A percentile compares a stretch with the other conserved stretches of the same genome.
phyloP scores from a whole-genome alignment of 345 rosid species.

The Citrus sp. region DNA sequence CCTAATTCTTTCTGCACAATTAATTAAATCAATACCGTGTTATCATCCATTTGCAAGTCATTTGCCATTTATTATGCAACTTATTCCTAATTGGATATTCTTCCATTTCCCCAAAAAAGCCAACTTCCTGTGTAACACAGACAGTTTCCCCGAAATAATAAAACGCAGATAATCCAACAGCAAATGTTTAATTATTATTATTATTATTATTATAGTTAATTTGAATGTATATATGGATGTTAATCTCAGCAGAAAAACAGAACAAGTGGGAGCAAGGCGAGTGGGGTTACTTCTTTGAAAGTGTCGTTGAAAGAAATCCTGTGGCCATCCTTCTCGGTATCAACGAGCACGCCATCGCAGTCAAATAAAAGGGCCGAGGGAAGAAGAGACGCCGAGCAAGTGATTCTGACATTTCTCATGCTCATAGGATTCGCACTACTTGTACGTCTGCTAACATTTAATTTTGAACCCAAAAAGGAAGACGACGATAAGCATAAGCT shows the following conservation, averaged over 20 bases:
- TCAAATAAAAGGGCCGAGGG: slow-evolving; percentile 86
- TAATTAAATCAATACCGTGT: background rate
- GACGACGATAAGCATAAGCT: slow-evolving; percentile 7
- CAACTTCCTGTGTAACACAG: no score
- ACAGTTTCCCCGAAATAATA: background rate
- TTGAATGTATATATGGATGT: no score
- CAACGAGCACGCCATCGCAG: slow-evolving; percentile 96
- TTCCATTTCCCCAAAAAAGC: no score
- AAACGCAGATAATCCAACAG: background rate
- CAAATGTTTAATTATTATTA: no score
- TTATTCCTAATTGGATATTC: no score
- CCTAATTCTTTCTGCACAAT: slow-evolving; percentile 64
- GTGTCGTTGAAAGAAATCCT: slow-evolving; percentile 93
- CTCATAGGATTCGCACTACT: slow-evolving; percentile 14
- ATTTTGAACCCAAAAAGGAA: slow-evolving; percentile 18
- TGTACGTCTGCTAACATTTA: slow-evolving; percentile 6
- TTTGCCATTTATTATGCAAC: background rate
- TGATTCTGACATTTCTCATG: slow-evolving; percentile 16
- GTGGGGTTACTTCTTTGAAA: slow-evolving; percentile 57
- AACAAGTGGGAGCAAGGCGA: background rate
- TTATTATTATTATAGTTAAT: background rate
- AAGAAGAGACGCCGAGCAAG: slow-evolving; percentile 54
- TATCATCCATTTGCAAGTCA: background rate
- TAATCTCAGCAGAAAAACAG: background rate
- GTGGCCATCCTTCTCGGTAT: slow-evolving; percentile 95